A percentile compares a stretch with the other conserved stretches of the same genome.
phyloP scores from a whole-genome alignment of 1,139 yeast species.

The Zygosaccharomyces sapae region DNA sequence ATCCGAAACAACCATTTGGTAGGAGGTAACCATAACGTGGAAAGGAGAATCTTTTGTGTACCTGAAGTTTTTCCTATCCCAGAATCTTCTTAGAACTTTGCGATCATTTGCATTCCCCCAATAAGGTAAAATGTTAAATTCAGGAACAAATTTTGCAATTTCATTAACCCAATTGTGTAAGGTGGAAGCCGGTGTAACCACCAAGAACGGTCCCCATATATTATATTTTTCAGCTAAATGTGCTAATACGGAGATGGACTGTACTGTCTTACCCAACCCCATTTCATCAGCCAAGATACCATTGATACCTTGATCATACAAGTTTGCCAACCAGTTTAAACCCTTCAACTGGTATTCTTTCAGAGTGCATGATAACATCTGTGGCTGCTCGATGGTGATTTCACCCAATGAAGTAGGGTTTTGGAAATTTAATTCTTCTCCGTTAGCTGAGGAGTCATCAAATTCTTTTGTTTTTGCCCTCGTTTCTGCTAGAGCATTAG shows the following conservation, averaged over 20 bases:
- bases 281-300: slow-evolving; percentile 98
- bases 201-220: slow-evolving; percentile 98
- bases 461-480: slow-evolving; percentile 74
- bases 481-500: slow-evolving; percentile 74
- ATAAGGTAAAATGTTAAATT: slow-evolving; percentile 90
- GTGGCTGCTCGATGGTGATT: slow-evolving; percentile 80
- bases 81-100: slow-evolving; percentile 85
- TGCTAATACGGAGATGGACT: slow-evolving; percentile 90
- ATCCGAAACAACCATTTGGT: slow-evolving; percentile 93
- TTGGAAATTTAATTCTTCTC: slow-evolving; percentile 86
- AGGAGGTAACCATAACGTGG: slow-evolving; percentile 92
- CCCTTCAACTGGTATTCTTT: slow-evolving; percentile 97
- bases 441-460: slow-evolving; percentile 44
- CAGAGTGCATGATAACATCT: slow-evolving; percentile 79
- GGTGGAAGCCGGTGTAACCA: slow-evolving; percentile 97
- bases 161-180: slow-evolving; percentile 99
- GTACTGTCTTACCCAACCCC: slow-evolving; percentile 98
- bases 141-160: slow-evolving; percentile 87
- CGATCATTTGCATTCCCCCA: slow-evolving; percentile 98
- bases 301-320: slow-evolving; percentile 96
- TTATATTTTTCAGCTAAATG: slow-evolving; percentile 92
- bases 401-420: slow-evolving; percentile 94
- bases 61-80: slow-evolving; percentile 91
- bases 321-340: slow-evolving; percentile 91
- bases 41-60: slow-evolving; percentile 89